These are phyloP conservation scores for Eucalyptus sp. DNA, from an alignment of 345 rosid genomes.

Conservation along the genomic window DNA sequence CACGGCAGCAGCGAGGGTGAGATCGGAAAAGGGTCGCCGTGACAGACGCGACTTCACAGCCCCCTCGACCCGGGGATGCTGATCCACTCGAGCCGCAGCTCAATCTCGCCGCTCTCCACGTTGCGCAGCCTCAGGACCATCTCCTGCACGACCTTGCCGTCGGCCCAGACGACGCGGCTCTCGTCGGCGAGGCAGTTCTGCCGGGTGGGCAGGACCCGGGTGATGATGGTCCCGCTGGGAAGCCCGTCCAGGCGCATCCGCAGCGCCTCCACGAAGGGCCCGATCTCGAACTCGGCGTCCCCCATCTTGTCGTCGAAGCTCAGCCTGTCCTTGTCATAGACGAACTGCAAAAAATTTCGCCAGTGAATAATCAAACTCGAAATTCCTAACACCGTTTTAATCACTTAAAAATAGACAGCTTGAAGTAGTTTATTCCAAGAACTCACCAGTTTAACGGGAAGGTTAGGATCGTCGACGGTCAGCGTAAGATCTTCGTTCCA, in stretches of 20 bases:
- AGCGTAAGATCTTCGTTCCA: slow-evolving; percentile 96
- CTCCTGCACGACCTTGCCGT: slow-evolving; percentile 53
- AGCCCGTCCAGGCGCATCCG: slow-evolving; percentile 10
- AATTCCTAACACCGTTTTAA: neutral
- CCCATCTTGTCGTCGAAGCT: slow-evolving; percentile 93
- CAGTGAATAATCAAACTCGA: neutral
- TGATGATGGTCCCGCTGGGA: slow-evolving; percentile 53
- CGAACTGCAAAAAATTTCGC: slow-evolving; percentile 19
- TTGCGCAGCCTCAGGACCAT: slow-evolving; percentile 56
- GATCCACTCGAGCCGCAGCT: slow-evolving; percentile 79
- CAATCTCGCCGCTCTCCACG: slow-evolving; percentile 82
- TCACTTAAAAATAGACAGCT: neutral
- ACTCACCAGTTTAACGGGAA: slow-evolving; percentile 47
- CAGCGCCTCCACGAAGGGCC: slow-evolving; percentile 44
- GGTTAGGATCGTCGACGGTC: slow-evolving; percentile 45
- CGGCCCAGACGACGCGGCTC: slow-evolving; percentile 31
- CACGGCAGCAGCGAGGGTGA: neutral
- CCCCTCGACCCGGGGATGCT: slow-evolving; percentile 69
- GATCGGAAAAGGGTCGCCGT: neutral
- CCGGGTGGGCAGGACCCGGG: slow-evolving; percentile 35
- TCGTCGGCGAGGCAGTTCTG: slow-evolving; percentile 66
- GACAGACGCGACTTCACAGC: neutral
- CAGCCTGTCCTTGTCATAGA: slow-evolving; percentile 76
- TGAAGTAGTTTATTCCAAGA: neutral
- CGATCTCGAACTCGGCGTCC: slow-evolving; percentile 69